Conservation (phyloP, 164 flowering plant species). For the Sextonia rubra region DNA sequence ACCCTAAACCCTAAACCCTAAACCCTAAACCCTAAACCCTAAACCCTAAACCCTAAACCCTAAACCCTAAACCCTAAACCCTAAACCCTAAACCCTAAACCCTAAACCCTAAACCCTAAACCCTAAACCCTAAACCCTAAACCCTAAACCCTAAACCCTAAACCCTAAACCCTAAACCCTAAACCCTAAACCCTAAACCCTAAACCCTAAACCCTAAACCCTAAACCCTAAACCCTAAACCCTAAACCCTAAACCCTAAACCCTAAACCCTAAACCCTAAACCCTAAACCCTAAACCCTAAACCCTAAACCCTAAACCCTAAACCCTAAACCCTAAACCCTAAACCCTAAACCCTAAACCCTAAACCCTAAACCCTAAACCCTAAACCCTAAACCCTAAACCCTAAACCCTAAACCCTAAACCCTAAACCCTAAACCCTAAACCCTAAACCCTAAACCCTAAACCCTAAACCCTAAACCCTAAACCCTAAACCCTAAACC, state of each 20-base stretch:
- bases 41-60: background rate
- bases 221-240: conserved; percentile 9
- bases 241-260: conserved; percentile 6
- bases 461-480: too few relatives aligned
- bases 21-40: background rate
- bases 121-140: conserved; percentile 5
- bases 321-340: conserved; percentile 8
- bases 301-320: conserved; percentile 9
- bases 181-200: conserved; percentile 7
- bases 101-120: conserved; percentile 1
- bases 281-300: conserved; percentile 9
- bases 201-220: conserved; percentile 4
- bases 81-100: background rate
- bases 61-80: conserved; percentile 1
- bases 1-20: conserved; percentile 1
- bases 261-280: conserved; percentile 5
- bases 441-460: too few relatives aligned
- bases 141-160: background rate
- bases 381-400: too few relatives aligned
- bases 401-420: too few relatives aligned
- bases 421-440: too few relatives aligned
- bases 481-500: too few relatives aligned
- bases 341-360: conserved; percentile 6
- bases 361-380: too few relatives aligned
- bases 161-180: conserved; percentile 6